Base-by-base conservation (phyloP, 331 rosid genomes). In the Ulmus americana region DNA sequence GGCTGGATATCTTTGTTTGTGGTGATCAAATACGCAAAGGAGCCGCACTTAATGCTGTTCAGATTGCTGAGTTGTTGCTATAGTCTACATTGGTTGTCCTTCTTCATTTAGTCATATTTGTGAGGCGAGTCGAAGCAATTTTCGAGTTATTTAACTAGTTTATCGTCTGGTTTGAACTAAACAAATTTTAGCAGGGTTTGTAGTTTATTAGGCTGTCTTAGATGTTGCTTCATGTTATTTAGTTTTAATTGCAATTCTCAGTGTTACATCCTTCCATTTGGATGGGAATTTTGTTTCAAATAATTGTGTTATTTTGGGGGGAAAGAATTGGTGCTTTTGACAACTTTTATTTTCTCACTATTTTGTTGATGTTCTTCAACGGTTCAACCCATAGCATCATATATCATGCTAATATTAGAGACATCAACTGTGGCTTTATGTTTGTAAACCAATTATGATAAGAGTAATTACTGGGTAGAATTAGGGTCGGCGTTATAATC, bases 1-100 rank as follows among this genome's bases (percentile, higher is more conserved):
- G 99, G 78, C 75, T 94, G 91, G 99, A 94, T 74, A 90, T 94
- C 45, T 88, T 94, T 75, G 82, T 94, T 39, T 88, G 99, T 15
- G 99, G 99, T 12, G 99, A 94, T 84, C 99, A 94, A 82, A 85
- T 94, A 66, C 97, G 97, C 63, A 94, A 94, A 80, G 97, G 99
- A 55, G 99, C 96, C 55, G 99, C 95, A 20, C 95, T 94, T 60
- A 94, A 94, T 64, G 99, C 99, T 44, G 78, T 94, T 77, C 99
- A 87, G 85, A 94, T 94, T 56, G 99, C 99, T 1, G 97, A 94
- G 90, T 56, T 94, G 97, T 74, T 94, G 78, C 79, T 94, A 38
- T 94, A 89, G 59, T 73, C 72, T 7, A 20, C 46, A n/a, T 18
- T 7, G 18, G 18, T 22, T 39, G 50, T 9, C 11, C 44, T 60